A percentile compares a stretch with the other conserved stretches of the same genome.
Conservation (phyloP, 176 grass and related monocot genomes). For the Raddia guianensis region DNA sequence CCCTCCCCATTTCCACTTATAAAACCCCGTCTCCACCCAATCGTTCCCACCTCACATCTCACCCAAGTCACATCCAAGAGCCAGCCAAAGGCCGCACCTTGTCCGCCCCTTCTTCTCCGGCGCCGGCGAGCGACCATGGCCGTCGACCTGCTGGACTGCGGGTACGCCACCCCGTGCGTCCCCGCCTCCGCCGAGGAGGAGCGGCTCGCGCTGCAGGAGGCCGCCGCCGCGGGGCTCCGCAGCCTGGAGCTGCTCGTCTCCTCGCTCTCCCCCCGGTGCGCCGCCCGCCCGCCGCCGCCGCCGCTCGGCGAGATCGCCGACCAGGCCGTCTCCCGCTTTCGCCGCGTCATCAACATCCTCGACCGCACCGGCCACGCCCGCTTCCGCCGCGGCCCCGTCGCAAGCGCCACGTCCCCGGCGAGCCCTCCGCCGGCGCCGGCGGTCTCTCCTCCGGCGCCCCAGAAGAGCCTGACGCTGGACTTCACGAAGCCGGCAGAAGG, state of each 20-base stretch:
- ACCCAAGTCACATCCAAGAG: neutral
- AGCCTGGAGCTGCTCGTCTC: conserved; percentile 73
- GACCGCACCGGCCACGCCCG: conserved; percentile 92
- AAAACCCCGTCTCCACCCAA: conserved; percentile 26
- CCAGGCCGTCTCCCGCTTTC: conserved; percentile 65
- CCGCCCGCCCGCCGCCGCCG: conserved; percentile 2
- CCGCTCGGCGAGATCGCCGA: conserved; percentile 64
- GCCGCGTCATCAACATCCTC: conserved; percentile 77
- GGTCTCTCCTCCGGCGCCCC: neutral
- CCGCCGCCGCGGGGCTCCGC: conserved; percentile 62
- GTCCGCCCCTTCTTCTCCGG: neutral
- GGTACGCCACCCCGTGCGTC: neutral
- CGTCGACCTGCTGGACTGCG: conserved; percentile 54
- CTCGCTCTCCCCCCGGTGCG: conserved; percentile 40
- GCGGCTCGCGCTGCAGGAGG: conserved; percentile 72
- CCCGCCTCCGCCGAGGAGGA: conserved; percentile 28
- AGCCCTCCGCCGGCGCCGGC: neutral
- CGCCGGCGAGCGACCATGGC: conserved; percentile 42
- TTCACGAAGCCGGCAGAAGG: conserved; percentile 56
- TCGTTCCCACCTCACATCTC: conserved; percentile 19
- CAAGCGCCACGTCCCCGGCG: neutral
- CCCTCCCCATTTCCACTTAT: conserved; percentile 40
- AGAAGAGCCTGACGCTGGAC: conserved; percentile 53
- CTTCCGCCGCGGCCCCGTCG: conserved; percentile 69
- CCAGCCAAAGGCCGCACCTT: neutral